Conservation (phyloP, 2,329 filamentous ascomycete genomes). For the Venturiaceae sp. region DNA sequence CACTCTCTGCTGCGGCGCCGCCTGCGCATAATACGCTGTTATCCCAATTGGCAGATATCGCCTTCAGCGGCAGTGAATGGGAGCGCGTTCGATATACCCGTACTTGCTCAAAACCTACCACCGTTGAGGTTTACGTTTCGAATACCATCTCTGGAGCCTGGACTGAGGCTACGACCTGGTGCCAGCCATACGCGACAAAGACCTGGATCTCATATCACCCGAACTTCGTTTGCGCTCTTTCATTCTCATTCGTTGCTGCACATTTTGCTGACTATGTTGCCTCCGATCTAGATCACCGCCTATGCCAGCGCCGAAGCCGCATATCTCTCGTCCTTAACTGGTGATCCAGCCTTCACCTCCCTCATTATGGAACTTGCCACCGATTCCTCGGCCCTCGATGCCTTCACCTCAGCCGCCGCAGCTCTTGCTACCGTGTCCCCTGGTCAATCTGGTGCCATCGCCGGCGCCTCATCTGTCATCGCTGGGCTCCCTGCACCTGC, state of each 20-base stretch:
- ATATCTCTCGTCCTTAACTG: background rate
- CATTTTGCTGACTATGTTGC: background rate
- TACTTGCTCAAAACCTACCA: too few relatives aligned
- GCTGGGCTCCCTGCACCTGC: background rate
- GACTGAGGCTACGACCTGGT: too few relatives aligned
- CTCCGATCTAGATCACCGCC: constrained; percentile 1
- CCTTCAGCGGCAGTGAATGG: too few relatives aligned
- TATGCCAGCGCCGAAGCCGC: background rate
- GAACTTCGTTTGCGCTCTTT: background rate
- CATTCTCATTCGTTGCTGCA: background rate
- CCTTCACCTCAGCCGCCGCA: constrained; percentile 6
- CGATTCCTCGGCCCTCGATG: background rate
- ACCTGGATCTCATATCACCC: too few relatives aligned
- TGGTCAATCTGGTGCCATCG: background rate
- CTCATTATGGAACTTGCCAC: constrained; percentile 3
- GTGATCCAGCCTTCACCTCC: constrained; percentile 6
- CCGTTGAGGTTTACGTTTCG: too few relatives aligned
- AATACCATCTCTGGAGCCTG: too few relatives aligned
- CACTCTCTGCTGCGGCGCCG: too few relatives aligned
- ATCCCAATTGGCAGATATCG: too few relatives aligned
- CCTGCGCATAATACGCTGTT: too few relatives aligned
- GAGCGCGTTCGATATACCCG: too few relatives aligned
- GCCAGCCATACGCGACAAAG: too few relatives aligned
- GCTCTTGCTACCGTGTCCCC: background rate
- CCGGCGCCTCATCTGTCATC: constrained; percentile 3